phyloP scores from a whole-genome alignment of 78 protist species.

The Dictyostelium brefeldianum region DNA sequence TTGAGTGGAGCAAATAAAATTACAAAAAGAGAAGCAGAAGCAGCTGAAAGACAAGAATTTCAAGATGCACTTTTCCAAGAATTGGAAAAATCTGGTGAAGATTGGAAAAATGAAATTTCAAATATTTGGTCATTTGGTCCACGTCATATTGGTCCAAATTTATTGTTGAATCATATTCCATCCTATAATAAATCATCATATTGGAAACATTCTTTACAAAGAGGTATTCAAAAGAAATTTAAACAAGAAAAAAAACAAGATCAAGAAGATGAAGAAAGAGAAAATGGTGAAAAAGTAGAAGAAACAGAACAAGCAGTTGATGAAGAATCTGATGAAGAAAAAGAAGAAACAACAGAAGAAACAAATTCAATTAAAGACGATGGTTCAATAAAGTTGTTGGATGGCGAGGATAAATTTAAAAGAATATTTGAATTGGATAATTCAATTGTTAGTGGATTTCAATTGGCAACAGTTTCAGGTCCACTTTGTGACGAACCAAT shows the following conservation, averaged over 20 bases:
- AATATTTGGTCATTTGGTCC: conserved; percentile 90
- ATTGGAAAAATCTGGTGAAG: conserved; percentile 57
- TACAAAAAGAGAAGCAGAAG: conserved; percentile 67
- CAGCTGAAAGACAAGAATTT: conserved; percentile 58
- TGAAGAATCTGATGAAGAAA: conserved; percentile 12
- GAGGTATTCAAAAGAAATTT: conserved; percentile 68
- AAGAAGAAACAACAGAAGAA: background rate
- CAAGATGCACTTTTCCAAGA: conserved; percentile 41
- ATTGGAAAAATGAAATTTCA: conserved; percentile 61
- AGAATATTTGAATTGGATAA: conserved; percentile 73
- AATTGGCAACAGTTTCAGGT: conserved; percentile 92
- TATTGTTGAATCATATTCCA: conserved; percentile 83
- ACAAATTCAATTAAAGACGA: conserved; percentile 24
- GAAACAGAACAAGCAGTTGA: background rate
- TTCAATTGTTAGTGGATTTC: conserved; percentile 95
- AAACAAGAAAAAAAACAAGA: conserved; percentile 21
- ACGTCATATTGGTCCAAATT: conserved; percentile 75
- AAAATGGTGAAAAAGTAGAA: background rate
- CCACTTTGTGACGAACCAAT: conserved; percentile 99
- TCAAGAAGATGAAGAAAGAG: conserved; percentile 1
- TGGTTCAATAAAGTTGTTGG: conserved; percentile 26
- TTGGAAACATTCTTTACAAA: conserved; percentile 54
- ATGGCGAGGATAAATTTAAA: conserved; percentile 50
- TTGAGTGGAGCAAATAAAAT: conserved; percentile 18
- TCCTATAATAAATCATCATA: background rate